Evolutionary conservation across 257 asterid genomes (phyloP).

Genomic region (Rehmannia glutinosa): DNA sequence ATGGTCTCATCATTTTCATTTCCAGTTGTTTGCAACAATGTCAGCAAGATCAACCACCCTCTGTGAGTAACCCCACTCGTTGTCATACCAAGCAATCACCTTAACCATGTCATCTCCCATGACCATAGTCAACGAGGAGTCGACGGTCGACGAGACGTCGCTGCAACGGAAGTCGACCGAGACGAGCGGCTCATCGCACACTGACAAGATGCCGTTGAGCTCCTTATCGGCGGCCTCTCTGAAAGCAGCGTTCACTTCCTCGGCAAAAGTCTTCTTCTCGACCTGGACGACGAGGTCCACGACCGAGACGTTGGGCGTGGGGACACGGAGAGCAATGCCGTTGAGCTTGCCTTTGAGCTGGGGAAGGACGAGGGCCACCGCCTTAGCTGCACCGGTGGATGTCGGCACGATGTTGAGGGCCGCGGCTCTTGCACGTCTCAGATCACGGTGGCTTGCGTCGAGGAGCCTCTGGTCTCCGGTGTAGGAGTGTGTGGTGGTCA

Average conservation of each 20-base stretch:
- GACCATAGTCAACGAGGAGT: slow-evolving; percentile 87
- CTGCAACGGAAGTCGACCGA: slow-evolving; percentile 91
- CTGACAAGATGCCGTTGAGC: slow-evolving; percentile 69
- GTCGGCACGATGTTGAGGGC: slow-evolving; percentile 97
- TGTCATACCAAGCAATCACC: slow-evolving; percentile 98
- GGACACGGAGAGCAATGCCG: slow-evolving; percentile 98
- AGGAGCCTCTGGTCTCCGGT: slow-evolving; percentile 98
- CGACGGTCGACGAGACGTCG: slow-evolving; percentile 89
- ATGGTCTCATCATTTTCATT: slow-evolving; percentile 45
- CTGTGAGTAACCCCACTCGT: slow-evolving; percentile 99
- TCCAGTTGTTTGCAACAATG: slow-evolving; percentile 93
- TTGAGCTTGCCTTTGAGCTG: slow-evolving; percentile 90
- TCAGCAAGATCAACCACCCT: slow-evolving; percentile 98
- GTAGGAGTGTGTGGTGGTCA: slow-evolving; percentile 99
- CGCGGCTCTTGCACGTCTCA: slow-evolving; percentile 95
- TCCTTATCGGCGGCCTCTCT: slow-evolving; percentile 78
- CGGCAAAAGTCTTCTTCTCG: slow-evolving; percentile 90
- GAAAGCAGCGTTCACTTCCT: slow-evolving; percentile 91
- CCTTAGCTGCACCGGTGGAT: slow-evolving; percentile 96
- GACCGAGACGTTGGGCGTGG: slow-evolving; percentile 89
- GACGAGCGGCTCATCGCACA: slow-evolving; percentile 89
- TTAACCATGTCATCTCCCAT: slow-evolving; percentile 99
- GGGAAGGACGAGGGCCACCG: slow-evolving; percentile 91
- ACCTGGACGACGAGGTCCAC: slow-evolving; percentile 95
- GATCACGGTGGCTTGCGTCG: slow-evolving; percentile 96